phyloP scores from a whole-genome alignment of 129 eudicot genomes.

The Saposhnikovia divaricata region DNA sequence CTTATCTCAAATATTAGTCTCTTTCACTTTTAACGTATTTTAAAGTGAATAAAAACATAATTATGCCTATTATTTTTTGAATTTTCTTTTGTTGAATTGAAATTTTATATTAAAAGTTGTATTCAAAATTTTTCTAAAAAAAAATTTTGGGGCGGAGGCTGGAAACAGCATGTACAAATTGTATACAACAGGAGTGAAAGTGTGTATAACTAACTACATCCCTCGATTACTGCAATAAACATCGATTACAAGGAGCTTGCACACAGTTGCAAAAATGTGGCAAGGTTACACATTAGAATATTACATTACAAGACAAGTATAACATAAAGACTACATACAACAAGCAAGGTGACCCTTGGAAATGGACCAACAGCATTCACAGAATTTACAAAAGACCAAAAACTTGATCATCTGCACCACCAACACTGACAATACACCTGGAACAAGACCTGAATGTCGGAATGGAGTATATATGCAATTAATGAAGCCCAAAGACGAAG shows the following conservation, averaged over 20 bases:
- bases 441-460: neutral
- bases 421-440: neutral
- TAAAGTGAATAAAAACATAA: no score
- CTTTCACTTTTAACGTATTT: no score
- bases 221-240: no score
- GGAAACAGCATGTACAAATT: no score
- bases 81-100: no score
- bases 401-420: neutral
- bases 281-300: neutral
- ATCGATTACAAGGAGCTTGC: neutral
- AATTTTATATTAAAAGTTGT: no score
- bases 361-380: neutral
- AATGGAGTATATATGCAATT: neutral
- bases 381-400: constrained; percentile 2
- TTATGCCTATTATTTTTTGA: no score
- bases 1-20: no score
- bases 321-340: neutral
- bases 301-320: neutral
- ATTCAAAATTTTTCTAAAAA: no score
- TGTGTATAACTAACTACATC: no score
- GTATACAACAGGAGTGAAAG: no score
- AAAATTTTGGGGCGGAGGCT: no score
- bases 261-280: neutral
- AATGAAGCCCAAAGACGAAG: neutral
- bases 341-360: neutral